Evolutionary conservation across 1,284 basidiomycete species (phyloP), one percentile per base, ranked within the genome.

Genomic region (Cryptococcus sp.): DNA sequence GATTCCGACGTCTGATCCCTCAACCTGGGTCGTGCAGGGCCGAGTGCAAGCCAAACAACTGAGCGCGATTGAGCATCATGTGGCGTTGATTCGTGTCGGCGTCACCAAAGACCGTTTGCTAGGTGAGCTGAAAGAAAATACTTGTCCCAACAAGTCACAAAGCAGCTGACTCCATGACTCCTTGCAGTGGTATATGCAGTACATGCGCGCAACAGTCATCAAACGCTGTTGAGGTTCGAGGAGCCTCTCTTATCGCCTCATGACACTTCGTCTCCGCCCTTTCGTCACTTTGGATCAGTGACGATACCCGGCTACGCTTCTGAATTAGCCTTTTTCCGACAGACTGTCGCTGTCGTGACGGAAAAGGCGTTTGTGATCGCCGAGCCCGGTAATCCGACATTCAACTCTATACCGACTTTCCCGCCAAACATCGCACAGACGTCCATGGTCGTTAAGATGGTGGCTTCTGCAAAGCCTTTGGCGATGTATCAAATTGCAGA

Each of bases 401-500:
- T 54, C 50, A 69, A 68, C 40, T 23, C 46, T 3, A 66, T 74
- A n/a, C 72, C 72, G 16, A 64, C 59, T 10, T 61, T 68, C 16
- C 57, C 64, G 34, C 20, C 46, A 6, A 57, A 51, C 11, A 46
- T 62, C 7, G 22, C 53, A 19, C 54, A 58, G 29, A 51, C 46
- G 13, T 50, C 59, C 10, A 53, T 52, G 44, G 57, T 69, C 7
- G 55, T 53, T 20, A 52, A 64, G 34, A 55, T 72, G 57, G 48
- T 62, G 11, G 49, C 41, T 37, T 26, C 25, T 5, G 57, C 54
- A 6, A 69, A 58, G 50, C 64, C 72, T 1, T 45, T 72, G 58
- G 66, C 54, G 3, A 74, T 74, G 72, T 72, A 62, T 55, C 72
- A 74, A 49, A 60, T 66, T 26, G 65, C 54, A 6, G 69, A 70